Conservation (phyloP, 805 yeast genomes). For the Lachancea dasiensis region DNA sequence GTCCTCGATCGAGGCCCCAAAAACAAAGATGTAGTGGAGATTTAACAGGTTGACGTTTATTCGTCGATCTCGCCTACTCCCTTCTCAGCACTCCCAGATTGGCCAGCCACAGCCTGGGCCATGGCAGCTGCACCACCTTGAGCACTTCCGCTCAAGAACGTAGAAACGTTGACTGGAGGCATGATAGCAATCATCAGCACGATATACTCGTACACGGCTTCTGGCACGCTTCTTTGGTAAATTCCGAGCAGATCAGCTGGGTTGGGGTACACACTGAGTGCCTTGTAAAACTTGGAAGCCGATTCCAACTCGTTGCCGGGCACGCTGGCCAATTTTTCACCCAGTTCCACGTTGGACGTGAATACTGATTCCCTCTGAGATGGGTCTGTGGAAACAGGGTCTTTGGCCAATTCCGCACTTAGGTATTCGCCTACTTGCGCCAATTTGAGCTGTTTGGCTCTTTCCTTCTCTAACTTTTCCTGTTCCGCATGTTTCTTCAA, state of each 20-base stretch:
- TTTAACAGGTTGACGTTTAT: too few species aligned
- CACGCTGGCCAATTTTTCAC: conserved; percentile 69
- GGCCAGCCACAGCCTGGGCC: conserved; percentile 16
- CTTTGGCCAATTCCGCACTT: conserved; percentile 53
- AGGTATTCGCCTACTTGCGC: conserved; percentile 57
- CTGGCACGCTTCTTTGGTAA: conserved; percentile 84
- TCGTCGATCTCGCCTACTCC: conserved; percentile 26
- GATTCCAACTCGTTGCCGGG: conserved; percentile 72
- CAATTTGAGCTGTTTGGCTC: conserved; percentile 54
- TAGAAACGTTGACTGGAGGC: conserved; percentile 78
- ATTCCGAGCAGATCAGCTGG: conserved; percentile 88
- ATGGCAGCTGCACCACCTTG: conserved; percentile 17
- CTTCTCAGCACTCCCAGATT: conserved; percentile 21
- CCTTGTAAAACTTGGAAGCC: conserved; percentile 89
- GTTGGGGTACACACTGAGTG: conserved; percentile 86
- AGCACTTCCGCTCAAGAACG: conserved; percentile 48
- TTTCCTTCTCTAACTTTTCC: conserved; percentile 48
- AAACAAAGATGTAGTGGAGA: too few species aligned
- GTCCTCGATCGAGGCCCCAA: too few species aligned
- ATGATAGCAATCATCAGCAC: conserved; percentile 84
- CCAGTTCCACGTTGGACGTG: conserved; percentile 75
- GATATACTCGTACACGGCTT: conserved; percentile 72
- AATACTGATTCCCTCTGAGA: conserved; percentile 70
- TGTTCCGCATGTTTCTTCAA: conserved; percentile 55
- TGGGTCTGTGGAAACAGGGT: conserved; percentile 71